Conservation (phyloP, 139 green algal species). For the Chlorella vulgaris region DNA sequence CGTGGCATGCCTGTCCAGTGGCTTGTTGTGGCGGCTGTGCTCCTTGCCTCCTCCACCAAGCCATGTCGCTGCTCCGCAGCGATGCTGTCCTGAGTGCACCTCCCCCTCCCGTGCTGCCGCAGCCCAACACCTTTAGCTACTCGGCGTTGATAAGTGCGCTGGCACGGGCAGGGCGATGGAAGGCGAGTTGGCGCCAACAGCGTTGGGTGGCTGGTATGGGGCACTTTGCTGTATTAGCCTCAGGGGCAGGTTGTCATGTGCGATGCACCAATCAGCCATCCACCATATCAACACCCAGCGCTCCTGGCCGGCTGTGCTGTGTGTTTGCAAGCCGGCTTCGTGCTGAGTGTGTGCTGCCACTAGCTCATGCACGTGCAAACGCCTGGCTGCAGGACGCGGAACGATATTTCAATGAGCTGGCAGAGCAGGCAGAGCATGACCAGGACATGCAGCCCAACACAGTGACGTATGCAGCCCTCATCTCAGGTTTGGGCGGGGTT, state of each 20-base stretch:
- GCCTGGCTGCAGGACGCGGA: constrained; percentile 39
- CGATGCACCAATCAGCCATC: no score
- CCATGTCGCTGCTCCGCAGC: no score
- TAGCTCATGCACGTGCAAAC: background rate
- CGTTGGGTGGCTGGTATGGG: background rate
- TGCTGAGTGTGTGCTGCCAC: no score
- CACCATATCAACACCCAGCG: no score
- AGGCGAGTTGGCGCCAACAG: background rate
- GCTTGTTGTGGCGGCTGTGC: no score
- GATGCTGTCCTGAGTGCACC: no score
- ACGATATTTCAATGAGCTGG: constrained; percentile 53
- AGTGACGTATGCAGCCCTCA: constrained; percentile 58
- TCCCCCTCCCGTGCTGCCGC: background rate
- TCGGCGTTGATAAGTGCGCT: constrained; percentile 46
- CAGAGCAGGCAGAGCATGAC: constrained; percentile 1
- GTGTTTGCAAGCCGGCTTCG: no score
- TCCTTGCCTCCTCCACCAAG: no score
- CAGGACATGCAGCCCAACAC: constrained; percentile 30
- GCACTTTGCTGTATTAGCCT: no score
- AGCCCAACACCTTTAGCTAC: constrained; percentile 50
- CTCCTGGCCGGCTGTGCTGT: no score
- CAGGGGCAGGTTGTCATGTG: no score
- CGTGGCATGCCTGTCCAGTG: no score
- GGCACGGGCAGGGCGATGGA: constrained; percentile 40
- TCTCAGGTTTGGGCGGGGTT: constrained; percentile 37